phyloP scores from a whole-genome alignment of 371 early-diverging fungal genomes.

The Thermomucor indicae-seudaticae region DNA sequence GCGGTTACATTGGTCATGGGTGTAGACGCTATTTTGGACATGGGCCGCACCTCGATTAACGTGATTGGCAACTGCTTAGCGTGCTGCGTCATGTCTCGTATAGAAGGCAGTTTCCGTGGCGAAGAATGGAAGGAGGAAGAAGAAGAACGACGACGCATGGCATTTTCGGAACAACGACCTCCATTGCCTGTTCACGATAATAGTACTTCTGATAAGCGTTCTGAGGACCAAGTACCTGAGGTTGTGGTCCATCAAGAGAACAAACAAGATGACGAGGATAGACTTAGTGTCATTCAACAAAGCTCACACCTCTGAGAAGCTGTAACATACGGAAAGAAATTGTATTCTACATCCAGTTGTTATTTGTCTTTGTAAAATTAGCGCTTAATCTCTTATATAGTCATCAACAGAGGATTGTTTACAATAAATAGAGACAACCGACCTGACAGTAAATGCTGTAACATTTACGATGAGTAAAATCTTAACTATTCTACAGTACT shows the following conservation, averaged over 20 bases:
- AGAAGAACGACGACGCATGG: constrained; percentile 31
- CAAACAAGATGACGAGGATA: no score
- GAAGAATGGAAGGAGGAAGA: constrained; percentile 43
- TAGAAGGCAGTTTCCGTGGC: constrained; percentile 72
- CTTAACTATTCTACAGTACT: no score
- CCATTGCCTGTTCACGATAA: neutral
- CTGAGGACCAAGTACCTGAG: constrained; percentile 4
- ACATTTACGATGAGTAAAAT: no score
- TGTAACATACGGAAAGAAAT: no score
- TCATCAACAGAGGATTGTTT: no score
- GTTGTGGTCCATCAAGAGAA: constrained; percentile 10
- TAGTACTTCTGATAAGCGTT: constrained; percentile 5
- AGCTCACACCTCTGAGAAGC: no score
- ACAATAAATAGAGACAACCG: no score
- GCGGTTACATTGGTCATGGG: constrained; percentile 26
- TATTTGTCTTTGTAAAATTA: no score
- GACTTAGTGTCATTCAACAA: no score
- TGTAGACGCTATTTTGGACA: constrained; percentile 78
- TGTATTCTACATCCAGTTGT: no score
- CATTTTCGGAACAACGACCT: constrained; percentile 46
- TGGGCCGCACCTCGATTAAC: constrained; percentile 76
- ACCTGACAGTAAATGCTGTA: no score
- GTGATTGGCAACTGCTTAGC: constrained; percentile 75
- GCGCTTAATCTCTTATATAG: no score
- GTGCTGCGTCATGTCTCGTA: constrained; percentile 65